Conservation (phyloP, 495 filamentous ascomycete species). For the Chaetomium cochliodes region DNA sequence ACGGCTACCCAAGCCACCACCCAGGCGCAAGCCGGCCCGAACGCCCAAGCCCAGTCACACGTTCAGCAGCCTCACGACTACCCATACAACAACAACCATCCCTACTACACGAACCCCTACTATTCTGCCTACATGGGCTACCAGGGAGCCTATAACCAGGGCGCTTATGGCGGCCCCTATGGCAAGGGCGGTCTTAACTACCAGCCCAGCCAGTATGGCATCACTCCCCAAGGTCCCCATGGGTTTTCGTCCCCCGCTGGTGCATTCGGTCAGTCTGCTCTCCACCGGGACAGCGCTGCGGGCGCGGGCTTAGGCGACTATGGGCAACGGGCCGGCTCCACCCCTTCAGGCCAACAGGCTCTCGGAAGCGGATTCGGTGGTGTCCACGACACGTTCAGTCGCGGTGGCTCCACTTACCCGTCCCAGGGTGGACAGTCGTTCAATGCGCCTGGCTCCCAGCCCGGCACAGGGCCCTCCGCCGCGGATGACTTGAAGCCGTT, state of each 20-base stretch:
- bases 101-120: conserved; percentile 79
- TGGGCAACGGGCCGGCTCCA: conserved; percentile 64
- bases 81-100: conserved; percentile 66
- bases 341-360: conserved; percentile 68
- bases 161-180: conserved; percentile 68
- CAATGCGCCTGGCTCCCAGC: conserved; percentile 60
- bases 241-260: conserved; percentile 79
- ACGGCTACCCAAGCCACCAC: conserved; percentile 58
- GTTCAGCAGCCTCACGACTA: conserved; percentile 59
- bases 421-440: conserved; percentile 68
- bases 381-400: conserved; percentile 76
- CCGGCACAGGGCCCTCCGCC: conserved; percentile 40
- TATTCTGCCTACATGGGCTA: conserved; percentile 78
- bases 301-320: conserved; percentile 65
- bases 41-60: conserved; percentile 58
- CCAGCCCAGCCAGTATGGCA: conserved; percentile 75
- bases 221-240: conserved; percentile 68
- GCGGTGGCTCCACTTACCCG: conserved; percentile 57
- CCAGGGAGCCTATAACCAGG: conserved; percentile 65
- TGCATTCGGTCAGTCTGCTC: conserved; percentile 68
- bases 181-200: conserved; percentile 70
- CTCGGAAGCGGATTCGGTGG: conserved; percentile 66
- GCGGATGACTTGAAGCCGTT: conserved; percentile 77
- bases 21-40: conserved; percentile 56
- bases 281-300: conserved; percentile 62